Conservation (phyloP, 1,139 yeast species). For the Hemisphaericaspora xylofermentans region DNA sequence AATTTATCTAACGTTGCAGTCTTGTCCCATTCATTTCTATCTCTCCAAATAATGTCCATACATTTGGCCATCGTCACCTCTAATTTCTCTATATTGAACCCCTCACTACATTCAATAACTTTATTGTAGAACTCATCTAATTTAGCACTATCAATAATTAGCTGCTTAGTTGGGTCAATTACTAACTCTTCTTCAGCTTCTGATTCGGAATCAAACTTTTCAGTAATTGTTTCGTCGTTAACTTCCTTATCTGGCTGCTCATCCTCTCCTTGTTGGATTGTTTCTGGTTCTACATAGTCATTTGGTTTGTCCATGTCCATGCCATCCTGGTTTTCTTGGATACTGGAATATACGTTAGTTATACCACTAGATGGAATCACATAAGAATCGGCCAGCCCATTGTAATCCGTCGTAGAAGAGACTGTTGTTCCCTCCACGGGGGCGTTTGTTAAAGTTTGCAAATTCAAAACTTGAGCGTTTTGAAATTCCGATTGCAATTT, state of each 20-base stretch:
- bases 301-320: too few species aligned
- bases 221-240: background rate
- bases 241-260: background rate
- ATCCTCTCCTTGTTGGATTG: background rate
- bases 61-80: slow-evolving; percentile 73
- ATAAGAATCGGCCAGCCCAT: slow-evolving; percentile 1
- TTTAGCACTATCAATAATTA: slow-evolving; percentile 17
- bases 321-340: too few species aligned
- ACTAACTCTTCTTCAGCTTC: slow-evolving; percentile 25
- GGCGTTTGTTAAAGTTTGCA: slow-evolving; percentile 6
- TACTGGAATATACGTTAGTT: too few species aligned
- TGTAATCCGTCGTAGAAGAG: background rate
- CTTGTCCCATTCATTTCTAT: slow-evolving; percentile 68
- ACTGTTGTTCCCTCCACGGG: background rate
- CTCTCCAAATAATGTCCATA: slow-evolving; percentile 74
- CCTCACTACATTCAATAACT: slow-evolving; percentile 41
- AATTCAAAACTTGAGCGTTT: slow-evolving; percentile 17
- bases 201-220: slow-evolving; percentile 21
- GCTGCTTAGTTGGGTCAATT: slow-evolving; percentile 17
- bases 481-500: slow-evolving; percentile 27
- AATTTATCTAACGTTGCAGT: slow-evolving; percentile 34
- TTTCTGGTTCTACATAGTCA: slow-evolving; percentile 2
- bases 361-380: too few species aligned
- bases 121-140: slow-evolving; percentile 20
- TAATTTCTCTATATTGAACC: slow-evolving; percentile 62